Conservation (phyloP, 495 filamentous ascomycete species). For the Penicillium longicatenatum region DNA sequence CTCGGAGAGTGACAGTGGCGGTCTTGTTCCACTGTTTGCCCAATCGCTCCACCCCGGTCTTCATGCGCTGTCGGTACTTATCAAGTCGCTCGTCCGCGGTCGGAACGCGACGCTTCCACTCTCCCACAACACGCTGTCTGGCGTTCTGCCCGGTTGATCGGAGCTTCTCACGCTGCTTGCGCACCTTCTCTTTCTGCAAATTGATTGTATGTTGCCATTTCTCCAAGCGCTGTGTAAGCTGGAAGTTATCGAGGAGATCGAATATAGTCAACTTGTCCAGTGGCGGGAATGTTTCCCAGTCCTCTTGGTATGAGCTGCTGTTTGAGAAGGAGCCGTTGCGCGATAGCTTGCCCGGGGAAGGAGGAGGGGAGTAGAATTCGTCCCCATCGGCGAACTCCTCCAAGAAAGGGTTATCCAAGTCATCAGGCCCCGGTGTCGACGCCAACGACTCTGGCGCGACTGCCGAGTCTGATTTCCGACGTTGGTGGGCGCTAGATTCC, state of each 20-base stretch:
- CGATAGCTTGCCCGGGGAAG: slow-evolving; percentile 53
- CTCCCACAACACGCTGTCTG: slow-evolving; percentile 77
- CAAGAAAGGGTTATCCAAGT: slow-evolving; percentile 24
- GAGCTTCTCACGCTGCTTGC: slow-evolving; percentile 76
- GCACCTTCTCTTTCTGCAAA: slow-evolving; percentile 82
- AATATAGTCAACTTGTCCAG: slow-evolving; percentile 91
- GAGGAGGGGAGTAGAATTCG: slow-evolving; percentile 40
- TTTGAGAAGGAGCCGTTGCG: slow-evolving; percentile 74
- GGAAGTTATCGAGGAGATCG: slow-evolving; percentile 91
- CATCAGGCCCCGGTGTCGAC: slow-evolving; percentile 18
- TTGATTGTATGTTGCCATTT: slow-evolving; percentile 78
- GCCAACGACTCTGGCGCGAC: slow-evolving; percentile 32
- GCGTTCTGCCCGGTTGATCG: slow-evolving; percentile 56
- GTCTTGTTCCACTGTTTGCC: slow-evolving; percentile 85
- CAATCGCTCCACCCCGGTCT: slow-evolving; percentile 81
- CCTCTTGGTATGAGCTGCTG: slow-evolving; percentile 79
- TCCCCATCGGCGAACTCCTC: slow-evolving; percentile 35
- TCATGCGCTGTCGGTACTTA: slow-evolving; percentile 86
- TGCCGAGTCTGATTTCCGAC: slow-evolving; percentile 29
- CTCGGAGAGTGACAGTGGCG: slow-evolving; percentile 80
- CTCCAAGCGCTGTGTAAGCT: slow-evolving; percentile 84
- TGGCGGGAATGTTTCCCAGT: slow-evolving; percentile 85
- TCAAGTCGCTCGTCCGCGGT: slow-evolving; percentile 90
- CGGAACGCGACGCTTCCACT: slow-evolving; percentile 80
- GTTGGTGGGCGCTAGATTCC: slow-evolving; percentile 27